Conservation (phyloP, 1,284 basidiomycete genomes). For the Fomitiporia mediterranea region DNA sequence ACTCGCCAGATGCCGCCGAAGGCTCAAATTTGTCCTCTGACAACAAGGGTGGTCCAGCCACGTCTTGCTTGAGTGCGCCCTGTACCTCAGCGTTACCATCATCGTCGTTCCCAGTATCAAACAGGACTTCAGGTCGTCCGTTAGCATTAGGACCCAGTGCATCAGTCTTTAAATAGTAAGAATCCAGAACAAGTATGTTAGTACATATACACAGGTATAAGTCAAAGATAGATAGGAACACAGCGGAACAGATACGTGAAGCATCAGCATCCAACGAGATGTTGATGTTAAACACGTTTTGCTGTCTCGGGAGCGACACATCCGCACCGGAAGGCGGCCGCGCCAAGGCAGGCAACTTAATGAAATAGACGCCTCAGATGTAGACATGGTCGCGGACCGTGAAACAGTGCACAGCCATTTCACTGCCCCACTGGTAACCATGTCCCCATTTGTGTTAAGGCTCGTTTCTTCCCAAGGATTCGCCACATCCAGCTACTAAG, state of each 20-base stretch:
- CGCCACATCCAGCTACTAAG: neutral
- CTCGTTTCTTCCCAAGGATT: neutral
- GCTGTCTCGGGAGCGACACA: neutral
- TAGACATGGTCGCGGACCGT: neutral
- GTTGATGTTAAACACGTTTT: slow-evolving; percentile 8
- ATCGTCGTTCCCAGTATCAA: slow-evolving; percentile 9
- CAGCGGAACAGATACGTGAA: neutral
- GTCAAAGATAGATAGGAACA: neutral
- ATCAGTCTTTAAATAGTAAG: neutral
- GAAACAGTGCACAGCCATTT: neutral
- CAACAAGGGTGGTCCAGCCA: neutral
- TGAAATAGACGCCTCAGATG: neutral
- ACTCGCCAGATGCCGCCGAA: neutral
- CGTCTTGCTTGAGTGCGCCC: neutral
- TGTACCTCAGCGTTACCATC: neutral
- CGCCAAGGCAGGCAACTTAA: neutral
- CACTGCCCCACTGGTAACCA: neutral
- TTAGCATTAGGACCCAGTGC: neutral
- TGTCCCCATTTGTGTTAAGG: slow-evolving; percentile 10
- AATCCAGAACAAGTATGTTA: neutral
- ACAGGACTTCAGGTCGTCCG: neutral
- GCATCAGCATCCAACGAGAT: neutral
- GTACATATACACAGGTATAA: neutral
- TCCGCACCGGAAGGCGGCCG: neutral
- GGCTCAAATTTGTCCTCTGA: neutral